Evolutionary conservation across 2,329 filamentous ascomycete genomes (phyloP), one percentile per base, ranked within the genome.

Genomic region (Alternaria novae-zelandiae): DNA sequence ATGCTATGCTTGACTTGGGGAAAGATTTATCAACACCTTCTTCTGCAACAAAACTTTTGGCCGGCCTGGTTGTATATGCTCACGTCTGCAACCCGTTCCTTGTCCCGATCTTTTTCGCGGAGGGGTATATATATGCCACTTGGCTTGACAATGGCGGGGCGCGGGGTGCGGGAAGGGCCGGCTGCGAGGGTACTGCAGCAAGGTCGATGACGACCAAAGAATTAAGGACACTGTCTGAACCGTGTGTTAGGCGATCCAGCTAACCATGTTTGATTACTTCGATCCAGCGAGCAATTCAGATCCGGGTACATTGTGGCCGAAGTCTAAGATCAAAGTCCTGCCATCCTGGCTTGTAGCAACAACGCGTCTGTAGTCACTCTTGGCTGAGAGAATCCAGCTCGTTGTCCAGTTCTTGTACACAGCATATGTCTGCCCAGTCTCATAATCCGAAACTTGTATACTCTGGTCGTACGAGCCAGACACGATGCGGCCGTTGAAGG

Each of bases 361-460:
- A 67, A 99, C 96, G 65, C 96, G 89, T 63, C 95, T 87, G 80
- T 98, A 98, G 78, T 99, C 95, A 67, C 92, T 94, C 85, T 97
- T 97, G 55, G 96, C 96, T 68, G 93, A 94, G 63, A 99, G 83
- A 75, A 99, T 96, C 96, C 96, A 99, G 81, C 93, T 97, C 11
- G 91, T 91, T 62, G 97, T 97, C 94, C 94, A 98, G 70, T 92
- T 90, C n/a, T 94, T 92, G 74, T 97, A 95, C 71, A 94, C 90
- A 66, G 96, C 88, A 64, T 95, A 86, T 70, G 93, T 86, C 50
- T 89, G 84, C 32, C 94, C 95, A 3, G 90, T 91, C 68, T 90
- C 89, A 82, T 96, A 91, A 78, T 97, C 92, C 81, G 94, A 97
- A 1, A 98, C 93, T 78, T 96, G 97, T 78, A 99, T 94, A 73